These are phyloP conservation scores for Scutellaria barbata DNA, from an alignment of 257 asterid genomes.

Conservation along the genomic window DNA sequence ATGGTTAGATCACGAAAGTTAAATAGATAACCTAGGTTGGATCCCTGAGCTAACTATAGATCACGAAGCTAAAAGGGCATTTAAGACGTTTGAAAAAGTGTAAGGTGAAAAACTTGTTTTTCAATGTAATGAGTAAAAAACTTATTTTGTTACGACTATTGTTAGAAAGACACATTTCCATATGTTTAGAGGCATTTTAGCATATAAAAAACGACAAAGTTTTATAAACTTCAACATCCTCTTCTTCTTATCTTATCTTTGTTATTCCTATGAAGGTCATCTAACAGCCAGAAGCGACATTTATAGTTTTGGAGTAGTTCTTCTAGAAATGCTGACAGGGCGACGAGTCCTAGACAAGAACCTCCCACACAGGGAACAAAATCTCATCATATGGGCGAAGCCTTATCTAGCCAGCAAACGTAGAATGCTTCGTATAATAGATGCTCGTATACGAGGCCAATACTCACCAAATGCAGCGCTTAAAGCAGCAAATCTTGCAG, in stretches of 20 bases:
- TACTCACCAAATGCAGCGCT: constrained; percentile 21
- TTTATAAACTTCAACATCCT: too few relatives aligned
- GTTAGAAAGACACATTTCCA: too few relatives aligned
- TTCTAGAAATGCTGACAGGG: constrained; percentile 33
- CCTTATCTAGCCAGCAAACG: constrained; percentile 34
- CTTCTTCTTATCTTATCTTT: not conserved
- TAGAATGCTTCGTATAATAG: constrained; percentile 22
- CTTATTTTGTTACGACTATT: too few relatives aligned
- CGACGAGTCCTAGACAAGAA: constrained; percentile 35
- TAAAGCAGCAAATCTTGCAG: constrained; percentile 32
- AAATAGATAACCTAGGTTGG: too few relatives aligned
- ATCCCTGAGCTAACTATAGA: too few relatives aligned
- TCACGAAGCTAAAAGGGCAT: too few relatives aligned
- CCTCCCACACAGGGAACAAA: constrained; percentile 34
- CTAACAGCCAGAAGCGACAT: constrained; percentile 33
- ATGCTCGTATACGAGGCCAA: constrained; percentile 30
- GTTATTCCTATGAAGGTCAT: constrained; percentile 23
- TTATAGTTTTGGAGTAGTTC: constrained; percentile 37
- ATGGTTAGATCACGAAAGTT: too few relatives aligned
- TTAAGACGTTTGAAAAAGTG: too few relatives aligned
- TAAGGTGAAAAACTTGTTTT: too few relatives aligned
- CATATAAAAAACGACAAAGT: too few relatives aligned
- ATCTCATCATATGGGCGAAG: constrained; percentile 31
- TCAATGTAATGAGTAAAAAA: too few relatives aligned
- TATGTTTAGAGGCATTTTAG: too few relatives aligned